Percentiles rank a stretch among this genome's conserved stretches.
phyloP scores from a whole-genome alignment of 1,139 yeast genomes.

The Torulaspora pretoriensis region DNA sequence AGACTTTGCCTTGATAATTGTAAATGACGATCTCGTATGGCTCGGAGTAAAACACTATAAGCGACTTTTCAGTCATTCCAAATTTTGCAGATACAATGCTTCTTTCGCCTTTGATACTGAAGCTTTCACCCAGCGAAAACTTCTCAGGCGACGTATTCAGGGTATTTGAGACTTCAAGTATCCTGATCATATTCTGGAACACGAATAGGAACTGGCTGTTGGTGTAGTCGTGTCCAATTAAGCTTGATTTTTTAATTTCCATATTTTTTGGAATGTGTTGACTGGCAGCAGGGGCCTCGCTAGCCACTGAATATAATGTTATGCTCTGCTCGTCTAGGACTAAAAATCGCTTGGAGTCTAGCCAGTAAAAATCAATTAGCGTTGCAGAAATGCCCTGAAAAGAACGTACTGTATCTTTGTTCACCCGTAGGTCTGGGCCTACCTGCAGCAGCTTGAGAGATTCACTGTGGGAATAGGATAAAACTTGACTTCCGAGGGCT shows the following conservation, averaged over 20 bases:
- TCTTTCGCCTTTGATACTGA: slow-evolving; percentile 9
- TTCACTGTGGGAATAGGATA: slow-evolving; percentile 24
- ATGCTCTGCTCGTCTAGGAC: slow-evolving; percentile 24
- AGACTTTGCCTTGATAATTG: slow-evolving; percentile 29
- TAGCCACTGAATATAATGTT: slow-evolving; percentile 19
- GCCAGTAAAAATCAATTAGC: slow-evolving; percentile 26
- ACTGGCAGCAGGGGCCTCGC: slow-evolving; percentile 15
- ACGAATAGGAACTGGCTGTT: slow-evolving; percentile 29
- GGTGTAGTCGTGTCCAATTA: slow-evolving; percentile 27
- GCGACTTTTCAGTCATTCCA: slow-evolving; percentile 36
- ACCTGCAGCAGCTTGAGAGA: slow-evolving; percentile 23
- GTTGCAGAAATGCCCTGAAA: slow-evolving; percentile 18
- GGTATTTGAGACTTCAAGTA: slow-evolving; percentile 21
- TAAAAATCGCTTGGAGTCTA: slow-evolving; percentile 22
- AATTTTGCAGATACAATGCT: slow-evolving; percentile 21
- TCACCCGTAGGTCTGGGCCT: slow-evolving; percentile 23
- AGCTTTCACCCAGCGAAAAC: slow-evolving; percentile 12
- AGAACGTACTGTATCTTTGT: slow-evolving; percentile 15
- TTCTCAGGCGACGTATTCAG: slow-evolving; percentile 5
- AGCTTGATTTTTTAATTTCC: slow-evolving; percentile 14
- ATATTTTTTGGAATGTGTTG: slow-evolving; percentile 16
- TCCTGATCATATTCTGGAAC: slow-evolving; percentile 15
- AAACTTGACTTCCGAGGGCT: slow-evolving; percentile 23
- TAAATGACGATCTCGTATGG: slow-evolving; percentile 29
- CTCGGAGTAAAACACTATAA: slow-evolving; percentile 25